These are phyloP conservation scores for Flaveria brownii DNA, from an alignment of 129 eudicot genomes.

Conservation along the genomic window DNA sequence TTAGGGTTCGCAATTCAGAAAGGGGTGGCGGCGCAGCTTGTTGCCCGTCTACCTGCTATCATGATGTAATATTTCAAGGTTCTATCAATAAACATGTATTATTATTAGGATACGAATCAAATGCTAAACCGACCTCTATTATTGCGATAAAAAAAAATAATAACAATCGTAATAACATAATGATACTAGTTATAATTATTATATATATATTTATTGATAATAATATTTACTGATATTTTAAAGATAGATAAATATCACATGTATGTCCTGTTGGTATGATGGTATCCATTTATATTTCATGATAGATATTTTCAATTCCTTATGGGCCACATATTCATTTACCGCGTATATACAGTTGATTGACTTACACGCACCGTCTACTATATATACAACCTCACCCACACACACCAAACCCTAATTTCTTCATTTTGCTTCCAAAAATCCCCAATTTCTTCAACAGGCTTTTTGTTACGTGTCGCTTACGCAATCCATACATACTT, in stretches of 20 bases:
- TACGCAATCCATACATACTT: neutral
- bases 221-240: neutral
- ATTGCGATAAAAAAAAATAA: too few species aligned
- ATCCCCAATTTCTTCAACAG: constrained; percentile 16
- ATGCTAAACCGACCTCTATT: too few species aligned
- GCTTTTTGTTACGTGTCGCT: neutral
- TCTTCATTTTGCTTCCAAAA: neutral
- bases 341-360: constrained; percentile 24
- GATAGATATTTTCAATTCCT: neutral
- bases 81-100: too few species aligned
- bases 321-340: neutral
- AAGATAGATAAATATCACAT: neutral
- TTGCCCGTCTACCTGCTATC: too few species aligned
- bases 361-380: constrained; percentile 8
- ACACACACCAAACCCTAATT: constrained; percentile 24
- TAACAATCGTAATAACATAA: too few species aligned
- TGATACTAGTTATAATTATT: neutral
- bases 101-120: too few species aligned
- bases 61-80: too few species aligned
- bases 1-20: too few species aligned
- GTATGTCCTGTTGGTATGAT: neutral
- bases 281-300: too few species aligned
- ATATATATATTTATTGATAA: neutral
- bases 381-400: constrained; percentile 19
- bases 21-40: too few species aligned